A percentile compares a stretch with the other conserved stretches of the same genome.
phyloP scores from a whole-genome alignment of 192 early-diverging fungal species.

The Diversispora eburnea region DNA sequence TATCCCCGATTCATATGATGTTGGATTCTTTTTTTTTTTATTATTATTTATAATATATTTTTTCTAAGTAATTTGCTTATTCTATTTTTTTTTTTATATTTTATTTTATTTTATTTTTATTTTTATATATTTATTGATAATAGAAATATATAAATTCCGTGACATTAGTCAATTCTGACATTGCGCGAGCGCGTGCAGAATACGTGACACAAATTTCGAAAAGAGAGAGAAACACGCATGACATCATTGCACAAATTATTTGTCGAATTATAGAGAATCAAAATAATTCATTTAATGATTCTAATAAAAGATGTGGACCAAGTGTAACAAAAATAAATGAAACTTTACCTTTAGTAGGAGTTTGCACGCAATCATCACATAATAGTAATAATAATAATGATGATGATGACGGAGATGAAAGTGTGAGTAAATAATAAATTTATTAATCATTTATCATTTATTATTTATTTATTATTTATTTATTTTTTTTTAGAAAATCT shows the following conservation, averaged over 20 bases:
- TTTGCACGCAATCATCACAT: constrained; percentile 30
- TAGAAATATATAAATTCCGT: constrained; percentile 42
- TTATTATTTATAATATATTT: neutral
- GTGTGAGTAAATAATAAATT: neutral
- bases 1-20: constrained; percentile 37
- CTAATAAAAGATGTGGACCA: constrained; percentile 39
- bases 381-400: neutral
- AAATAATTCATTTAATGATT: constrained; percentile 36
- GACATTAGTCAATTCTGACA: constrained; percentile 35
- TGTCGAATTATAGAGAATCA: constrained; percentile 37
- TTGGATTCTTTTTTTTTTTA: constrained; percentile 4
- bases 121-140: no score
- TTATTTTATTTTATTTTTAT: neutral
- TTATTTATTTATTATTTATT: no score
- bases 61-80: neutral
- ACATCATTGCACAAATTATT: constrained; percentile 34
- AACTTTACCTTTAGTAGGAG: constrained; percentile 34
- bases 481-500: no score
- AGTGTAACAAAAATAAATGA: constrained; percentile 42
- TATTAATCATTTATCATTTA: neutral
- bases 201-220: constrained; percentile 32
- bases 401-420: neutral
- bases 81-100: neutral
- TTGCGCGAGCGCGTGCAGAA: constrained; percentile 31
- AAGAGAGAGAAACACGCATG: constrained; percentile 37